phyloP scores from a whole-genome alignment of 177 flowering plant genomes.

The Vitis hybrid region DNA sequence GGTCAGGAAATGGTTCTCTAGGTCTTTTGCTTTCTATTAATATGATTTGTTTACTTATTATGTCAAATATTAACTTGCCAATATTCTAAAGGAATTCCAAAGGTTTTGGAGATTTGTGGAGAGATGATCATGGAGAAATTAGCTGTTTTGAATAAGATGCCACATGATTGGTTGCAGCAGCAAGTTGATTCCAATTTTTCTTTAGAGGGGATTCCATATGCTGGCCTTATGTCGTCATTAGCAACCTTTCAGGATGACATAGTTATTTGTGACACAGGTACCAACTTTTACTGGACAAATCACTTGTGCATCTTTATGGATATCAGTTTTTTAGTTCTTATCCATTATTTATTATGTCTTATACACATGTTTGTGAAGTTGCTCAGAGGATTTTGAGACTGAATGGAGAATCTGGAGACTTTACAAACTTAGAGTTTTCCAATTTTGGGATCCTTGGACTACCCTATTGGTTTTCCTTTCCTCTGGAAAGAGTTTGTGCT shows the following conservation, averaged over 20 bases:
- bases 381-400: conserved; percentile 58
- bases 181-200: conserved; percentile 26
- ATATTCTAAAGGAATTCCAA: conserved; percentile 46
- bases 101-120: conserved; percentile 65
- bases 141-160: conserved; percentile 43
- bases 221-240: conserved; percentile 61
- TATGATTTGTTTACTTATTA: not conserved
- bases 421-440: conserved; percentile 55
- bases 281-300: conserved; percentile 8
- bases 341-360: conserved; percentile 12
- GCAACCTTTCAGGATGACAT: conserved; percentile 39
- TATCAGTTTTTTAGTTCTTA: not conserved
- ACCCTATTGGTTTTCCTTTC: conserved; percentile 73
- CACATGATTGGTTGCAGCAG: conserved; percentile 38
- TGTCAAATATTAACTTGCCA: conserved; percentile 13
- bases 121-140: conserved; percentile 53
- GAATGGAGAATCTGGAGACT: conserved; percentile 37
- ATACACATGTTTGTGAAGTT: conserved; percentile 42
- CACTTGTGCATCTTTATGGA: not conserved
- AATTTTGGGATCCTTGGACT: conserved; percentile 78
- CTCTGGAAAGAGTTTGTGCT: conserved; percentile 59
- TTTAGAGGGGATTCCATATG: conserved; percentile 32
- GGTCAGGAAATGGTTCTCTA: conserved; percentile 43
- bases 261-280: conserved; percentile 77
- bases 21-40: not conserved